Evolutionary conservation across 768 basidiomycete genomes (phyloP), one percentile per base, ranked within the genome.

Genomic region (Boletus coccyginus): DNA sequence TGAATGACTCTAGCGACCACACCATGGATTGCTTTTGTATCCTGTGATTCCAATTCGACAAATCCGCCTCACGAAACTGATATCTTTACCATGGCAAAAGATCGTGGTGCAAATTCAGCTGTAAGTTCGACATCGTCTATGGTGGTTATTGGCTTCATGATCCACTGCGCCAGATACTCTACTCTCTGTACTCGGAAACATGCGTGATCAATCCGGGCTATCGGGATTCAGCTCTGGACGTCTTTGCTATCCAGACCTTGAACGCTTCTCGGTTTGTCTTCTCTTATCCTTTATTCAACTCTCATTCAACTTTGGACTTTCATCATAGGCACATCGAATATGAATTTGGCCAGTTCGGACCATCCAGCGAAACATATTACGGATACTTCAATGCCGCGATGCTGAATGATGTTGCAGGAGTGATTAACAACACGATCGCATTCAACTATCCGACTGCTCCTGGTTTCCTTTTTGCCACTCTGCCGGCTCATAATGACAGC

Each of bases 1-100:
- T 62, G 27, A 48, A 51, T 52, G 66, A 62, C 56, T 29, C 61
- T 67, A 81, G 88, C 90, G 3, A 77, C 74, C 7, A 91, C 93
- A 0, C 92, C 94, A 5, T 97, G 94, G 93, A 89, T 97, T 63
- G 94, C 94, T 13, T 79, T 94, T 60, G 81, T 97, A 47, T 81
- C 85, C 4, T 96, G 94, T 70, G 93, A 95, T 66, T 66, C 68
- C 53, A 94, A 94, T 69, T 79, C 86, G 17, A 90, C 90, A 16
- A 74, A 81, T 56, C 75, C 82, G 4, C 84, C 85, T 2, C 67
- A 75, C 50, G 76, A 81, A 3, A 69, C 76, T 46, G 94, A 97
- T 68, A 81, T 95, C 50, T 93, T 97, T 71, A 92, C 90, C 0
- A 77, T 92, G 41, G 92, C 91, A 21, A 77, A 80, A 41, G 83